Evolutionary conservation across 495 filamentous ascomycete genomes (phyloP).

Genomic region (Hypoxylon cercidicola): DNA sequence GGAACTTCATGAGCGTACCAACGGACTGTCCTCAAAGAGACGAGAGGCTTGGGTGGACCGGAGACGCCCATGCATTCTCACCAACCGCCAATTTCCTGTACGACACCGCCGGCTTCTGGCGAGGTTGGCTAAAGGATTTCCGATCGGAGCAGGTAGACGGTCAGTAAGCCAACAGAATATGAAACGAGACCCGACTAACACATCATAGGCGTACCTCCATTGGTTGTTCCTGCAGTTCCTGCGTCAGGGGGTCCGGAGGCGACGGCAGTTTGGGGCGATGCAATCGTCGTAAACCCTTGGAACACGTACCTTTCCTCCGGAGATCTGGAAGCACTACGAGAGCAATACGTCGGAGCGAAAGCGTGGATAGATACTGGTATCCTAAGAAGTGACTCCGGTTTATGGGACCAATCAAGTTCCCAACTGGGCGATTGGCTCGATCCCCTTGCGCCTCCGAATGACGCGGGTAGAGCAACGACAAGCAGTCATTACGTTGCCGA

Average conservation of each 20-base stretch:
- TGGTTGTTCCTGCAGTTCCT: slow-evolving; percentile 57
- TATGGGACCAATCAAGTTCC: slow-evolving; percentile 52
- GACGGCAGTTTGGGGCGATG: slow-evolving; percentile 58
- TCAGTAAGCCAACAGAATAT: not conserved
- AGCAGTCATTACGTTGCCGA: slow-evolving; percentile 59
- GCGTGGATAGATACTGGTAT: slow-evolving; percentile 62
- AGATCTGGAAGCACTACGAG: slow-evolving; percentile 52
- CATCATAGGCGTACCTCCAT: slow-evolving; percentile 44
- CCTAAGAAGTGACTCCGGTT: slow-evolving; percentile 49
- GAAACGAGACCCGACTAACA: slow-evolving; percentile 1
- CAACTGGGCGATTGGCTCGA: slow-evolving; percentile 67
- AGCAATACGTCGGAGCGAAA: slow-evolving; percentile 57
- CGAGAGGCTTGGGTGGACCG: slow-evolving; percentile 67
- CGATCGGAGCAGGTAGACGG: slow-evolving; percentile 51
- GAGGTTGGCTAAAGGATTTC: slow-evolving; percentile 60
- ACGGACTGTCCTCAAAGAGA: slow-evolving; percentile 68
- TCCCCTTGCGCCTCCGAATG: slow-evolving; percentile 56
- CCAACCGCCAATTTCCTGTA: slow-evolving; percentile 62
- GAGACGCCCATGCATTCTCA: slow-evolving; percentile 61
- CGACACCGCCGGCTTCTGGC: slow-evolving; percentile 60
- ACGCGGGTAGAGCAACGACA: slow-evolving; percentile 54
- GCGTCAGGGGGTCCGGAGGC: slow-evolving; percentile 33
- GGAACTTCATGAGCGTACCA: slow-evolving; percentile 64
- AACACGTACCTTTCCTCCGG: slow-evolving; percentile 55
- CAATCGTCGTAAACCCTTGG: slow-evolving; percentile 56